Evolutionary conservation across 257 asterid species (phyloP).

Genomic region (Capsicum rhomboideum): DNA sequence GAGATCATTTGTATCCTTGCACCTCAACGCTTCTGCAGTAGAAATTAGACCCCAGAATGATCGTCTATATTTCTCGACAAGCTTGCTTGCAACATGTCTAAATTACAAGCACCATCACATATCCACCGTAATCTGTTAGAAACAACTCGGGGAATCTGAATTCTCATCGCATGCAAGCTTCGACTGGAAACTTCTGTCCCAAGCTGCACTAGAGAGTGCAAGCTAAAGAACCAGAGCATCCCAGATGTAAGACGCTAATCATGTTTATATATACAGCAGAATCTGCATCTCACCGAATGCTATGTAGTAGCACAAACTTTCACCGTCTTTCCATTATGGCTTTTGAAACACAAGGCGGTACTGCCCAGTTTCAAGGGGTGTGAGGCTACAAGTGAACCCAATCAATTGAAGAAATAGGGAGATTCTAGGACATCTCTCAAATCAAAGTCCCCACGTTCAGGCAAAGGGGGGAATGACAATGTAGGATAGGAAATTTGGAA

Average conservation of each 20-base stretch:
- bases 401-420: conserved; percentile 86
- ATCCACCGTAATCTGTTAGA: not conserved
- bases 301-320: not conserved
- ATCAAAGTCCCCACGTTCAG: conserved; percentile 82
- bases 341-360: not conserved
- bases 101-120: not conserved
- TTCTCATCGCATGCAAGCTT: not conserved
- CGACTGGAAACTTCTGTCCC: not conserved
- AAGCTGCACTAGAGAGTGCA: not conserved
- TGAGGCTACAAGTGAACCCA: not conserved
- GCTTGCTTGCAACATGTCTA: not conserved
- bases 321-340: not conserved
- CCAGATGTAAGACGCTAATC: not conserved
- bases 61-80: not conserved
- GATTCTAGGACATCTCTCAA: conserved; percentile 71
- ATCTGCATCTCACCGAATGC: not conserved
- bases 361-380: not conserved
- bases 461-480: conserved; percentile 76
- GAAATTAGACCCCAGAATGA: not conserved
- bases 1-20: not conserved
- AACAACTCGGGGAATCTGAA: not conserved
- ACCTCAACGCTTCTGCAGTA: not conserved
- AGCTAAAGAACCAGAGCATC: not conserved
- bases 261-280: not conserved
- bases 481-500: conserved; percentile 74